These are phyloP conservation scores for Penicillium macrosclerotiorum DNA, from an alignment of 495 filamentous ascomycete genomes.

Conservation along the genomic window DNA sequence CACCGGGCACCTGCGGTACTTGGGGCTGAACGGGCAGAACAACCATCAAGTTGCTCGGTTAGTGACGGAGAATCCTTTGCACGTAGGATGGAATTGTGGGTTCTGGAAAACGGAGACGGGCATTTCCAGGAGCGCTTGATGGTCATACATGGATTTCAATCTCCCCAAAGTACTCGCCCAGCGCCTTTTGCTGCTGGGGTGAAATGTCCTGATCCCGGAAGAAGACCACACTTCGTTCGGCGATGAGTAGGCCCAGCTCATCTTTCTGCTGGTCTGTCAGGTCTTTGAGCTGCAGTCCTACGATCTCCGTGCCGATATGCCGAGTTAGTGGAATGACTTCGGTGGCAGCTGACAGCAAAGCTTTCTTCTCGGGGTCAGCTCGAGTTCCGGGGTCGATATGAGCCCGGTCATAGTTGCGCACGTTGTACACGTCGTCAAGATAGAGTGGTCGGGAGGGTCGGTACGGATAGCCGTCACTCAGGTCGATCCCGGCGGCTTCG, in stretches of 20 bases:
- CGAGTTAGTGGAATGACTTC: slow-evolving; percentile 64
- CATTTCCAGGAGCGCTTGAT: no score
- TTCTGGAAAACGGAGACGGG: no score
- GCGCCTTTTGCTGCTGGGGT: slow-evolving; percentile 64
- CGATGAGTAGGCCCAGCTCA: slow-evolving; percentile 69
- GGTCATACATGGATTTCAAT: slow-evolving; percentile 65
- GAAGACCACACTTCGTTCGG: slow-evolving; percentile 73
- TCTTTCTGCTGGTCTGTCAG: slow-evolving; percentile 65
- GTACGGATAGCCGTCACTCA: slow-evolving; percentile 65
- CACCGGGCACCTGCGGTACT: slow-evolving; percentile 66
- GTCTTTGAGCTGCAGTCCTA: slow-evolving; percentile 67
- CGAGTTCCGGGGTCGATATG: slow-evolving; percentile 62
- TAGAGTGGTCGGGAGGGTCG: slow-evolving; percentile 63
- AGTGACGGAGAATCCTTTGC: not conserved
- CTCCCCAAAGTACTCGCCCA: slow-evolving; percentile 66
- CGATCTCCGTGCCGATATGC: slow-evolving; percentile 71
- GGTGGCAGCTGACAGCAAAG: slow-evolving; percentile 60
- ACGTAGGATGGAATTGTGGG: no score
- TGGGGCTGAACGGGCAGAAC: slow-evolving; percentile 50
- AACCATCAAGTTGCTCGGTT: not conserved
- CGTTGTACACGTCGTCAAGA: slow-evolving; percentile 62
- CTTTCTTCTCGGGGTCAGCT: slow-evolving; percentile 66
- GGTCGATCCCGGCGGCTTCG: slow-evolving; percentile 62
- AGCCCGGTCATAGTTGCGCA: slow-evolving; percentile 55
- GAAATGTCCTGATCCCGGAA: slow-evolving; percentile 70